Evolutionary conservation across 2,329 filamentous ascomycete genomes (phyloP).

Genomic region (Aspergillus sp.): DNA sequence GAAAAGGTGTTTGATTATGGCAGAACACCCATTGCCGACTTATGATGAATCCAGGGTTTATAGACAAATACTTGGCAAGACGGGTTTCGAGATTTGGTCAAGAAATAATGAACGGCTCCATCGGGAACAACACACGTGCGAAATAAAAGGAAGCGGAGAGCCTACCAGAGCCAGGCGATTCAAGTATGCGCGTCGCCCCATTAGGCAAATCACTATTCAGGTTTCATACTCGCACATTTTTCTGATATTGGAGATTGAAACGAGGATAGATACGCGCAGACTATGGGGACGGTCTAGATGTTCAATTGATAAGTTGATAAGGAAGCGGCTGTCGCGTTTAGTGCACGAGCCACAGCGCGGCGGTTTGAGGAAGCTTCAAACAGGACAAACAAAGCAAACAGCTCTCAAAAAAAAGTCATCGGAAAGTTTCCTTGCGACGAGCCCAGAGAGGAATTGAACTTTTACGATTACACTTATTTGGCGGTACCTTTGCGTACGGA

Average conservation of each 20-base stretch:
- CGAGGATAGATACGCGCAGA: neutral
- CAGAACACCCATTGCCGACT: neutral
- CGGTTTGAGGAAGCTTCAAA: constrained; percentile 23
- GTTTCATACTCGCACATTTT: constrained; percentile 1
- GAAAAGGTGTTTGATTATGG: neutral
- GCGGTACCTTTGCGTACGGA: constrained; percentile 9
- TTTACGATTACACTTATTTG: constrained; percentile 19
- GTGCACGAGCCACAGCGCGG: constrained; percentile 25
- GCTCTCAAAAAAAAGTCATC: constrained; percentile 30
- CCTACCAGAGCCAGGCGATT: constrained; percentile 49
- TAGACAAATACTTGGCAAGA: neutral
- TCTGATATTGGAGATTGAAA: neutral
- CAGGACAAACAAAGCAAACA: constrained; percentile 28
- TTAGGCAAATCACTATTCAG: constrained; percentile 17
- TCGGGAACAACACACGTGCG: neutral
- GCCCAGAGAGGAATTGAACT: constrained; percentile 12
- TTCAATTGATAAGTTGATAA: constrained; percentile 8
- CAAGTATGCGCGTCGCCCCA: constrained; percentile 48
- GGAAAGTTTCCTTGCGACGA: constrained; percentile 31
- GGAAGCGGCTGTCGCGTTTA: constrained; percentile 18
- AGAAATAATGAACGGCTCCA: neutral
- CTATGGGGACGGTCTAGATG: neutral
- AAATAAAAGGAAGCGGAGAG: constrained; percentile 9
- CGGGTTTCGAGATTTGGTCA: neutral
- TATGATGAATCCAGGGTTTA: neutral